A percentile compares a stretch with the other conserved stretches of the same genome.
Conservation (phyloP, 768 basidiomycete species). For the Leucocoprinus birnbaumii region DNA sequence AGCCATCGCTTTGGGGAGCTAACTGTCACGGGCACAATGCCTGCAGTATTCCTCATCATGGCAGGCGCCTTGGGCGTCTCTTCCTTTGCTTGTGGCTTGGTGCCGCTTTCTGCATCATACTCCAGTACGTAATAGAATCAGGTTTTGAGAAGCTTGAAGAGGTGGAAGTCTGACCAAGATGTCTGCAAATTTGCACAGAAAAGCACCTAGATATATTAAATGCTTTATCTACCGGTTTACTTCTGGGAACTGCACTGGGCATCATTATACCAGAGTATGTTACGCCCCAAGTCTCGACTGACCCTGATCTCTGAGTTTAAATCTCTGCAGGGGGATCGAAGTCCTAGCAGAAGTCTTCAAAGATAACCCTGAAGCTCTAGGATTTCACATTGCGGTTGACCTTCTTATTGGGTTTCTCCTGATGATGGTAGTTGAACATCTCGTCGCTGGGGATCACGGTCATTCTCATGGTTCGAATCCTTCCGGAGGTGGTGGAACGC, state of each 20-base stretch:
- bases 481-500: slow-evolving; percentile 16
- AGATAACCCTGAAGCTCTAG: slow-evolving; percentile 36
- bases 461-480: slow-evolving; percentile 10
- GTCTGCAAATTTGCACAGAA: slow-evolving; percentile 22
- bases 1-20: neutral
- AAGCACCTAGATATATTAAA: slow-evolving; percentile 27
- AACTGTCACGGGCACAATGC: slow-evolving; percentile 22
- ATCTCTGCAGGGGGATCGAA: slow-evolving; percentile 66
- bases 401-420: slow-evolving; percentile 59
- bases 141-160: neutral
- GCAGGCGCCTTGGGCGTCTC: slow-evolving; percentile 55
- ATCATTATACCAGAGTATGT: slow-evolving; percentile 93
- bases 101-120: slow-evolving; percentile 73
- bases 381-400: slow-evolving; percentile 56
- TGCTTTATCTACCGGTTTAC: slow-evolving; percentile 63
- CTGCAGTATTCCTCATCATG: slow-evolving; percentile 48
- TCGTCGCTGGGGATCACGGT: slow-evolving; percentile 45
- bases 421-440: slow-evolving; percentile 70
- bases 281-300: neutral
- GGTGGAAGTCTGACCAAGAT: neutral
- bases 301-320: neutral
- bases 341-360: slow-evolving; percentile 37
- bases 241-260: slow-evolving; percentile 87
- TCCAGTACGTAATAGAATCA: slow-evolving; percentile 48
- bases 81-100: slow-evolving; percentile 68